Evolutionary conservation across 345 rosid genomes (phyloP).

Genomic region (Eucalyptus cladocalyx): DNA sequence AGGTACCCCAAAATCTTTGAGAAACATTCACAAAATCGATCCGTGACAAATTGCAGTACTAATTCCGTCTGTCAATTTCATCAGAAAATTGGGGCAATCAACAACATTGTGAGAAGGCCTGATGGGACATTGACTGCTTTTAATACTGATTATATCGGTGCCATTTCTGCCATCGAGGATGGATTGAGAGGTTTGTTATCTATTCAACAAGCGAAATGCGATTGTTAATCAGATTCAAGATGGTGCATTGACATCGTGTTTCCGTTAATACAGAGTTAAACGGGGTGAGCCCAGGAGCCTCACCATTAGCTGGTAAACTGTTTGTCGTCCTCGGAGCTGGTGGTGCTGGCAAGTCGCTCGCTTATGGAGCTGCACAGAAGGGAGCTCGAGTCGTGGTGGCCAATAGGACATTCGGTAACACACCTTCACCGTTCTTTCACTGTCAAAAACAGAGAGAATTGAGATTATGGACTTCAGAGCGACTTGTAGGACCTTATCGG

Average conservation of each 20-base stretch:
- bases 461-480: neutral
- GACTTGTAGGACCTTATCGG: neutral
- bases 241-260: neutral
- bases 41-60: neutral
- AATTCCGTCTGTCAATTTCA: neutral
- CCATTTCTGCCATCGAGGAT: conserved; percentile 26
- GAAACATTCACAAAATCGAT: neutral
- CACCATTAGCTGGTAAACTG: conserved; percentile 26
- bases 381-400: conserved; percentile 34
- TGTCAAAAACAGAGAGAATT: neutral
- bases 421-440: neutral
- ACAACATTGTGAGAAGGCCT: conserved; percentile 16
- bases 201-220: neutral
- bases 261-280: neutral
- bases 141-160: conserved; percentile 29
- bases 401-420: conserved; percentile 21
- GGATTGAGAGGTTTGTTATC: conserved; percentile 13
- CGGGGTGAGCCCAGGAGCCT: neutral
- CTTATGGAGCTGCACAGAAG: conserved; percentile 34
- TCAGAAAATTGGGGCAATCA: conserved; percentile 19
- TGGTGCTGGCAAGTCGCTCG: conserved; percentile 35
- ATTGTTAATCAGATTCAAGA: neutral
- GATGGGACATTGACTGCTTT: conserved; percentile 21
- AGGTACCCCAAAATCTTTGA: conserved; percentile 1
- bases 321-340: conserved; percentile 32